Evolutionary conservation across 164 flowering plant genomes (phyloP).

Genomic region (Chloranthus sessilifolius): DNA sequence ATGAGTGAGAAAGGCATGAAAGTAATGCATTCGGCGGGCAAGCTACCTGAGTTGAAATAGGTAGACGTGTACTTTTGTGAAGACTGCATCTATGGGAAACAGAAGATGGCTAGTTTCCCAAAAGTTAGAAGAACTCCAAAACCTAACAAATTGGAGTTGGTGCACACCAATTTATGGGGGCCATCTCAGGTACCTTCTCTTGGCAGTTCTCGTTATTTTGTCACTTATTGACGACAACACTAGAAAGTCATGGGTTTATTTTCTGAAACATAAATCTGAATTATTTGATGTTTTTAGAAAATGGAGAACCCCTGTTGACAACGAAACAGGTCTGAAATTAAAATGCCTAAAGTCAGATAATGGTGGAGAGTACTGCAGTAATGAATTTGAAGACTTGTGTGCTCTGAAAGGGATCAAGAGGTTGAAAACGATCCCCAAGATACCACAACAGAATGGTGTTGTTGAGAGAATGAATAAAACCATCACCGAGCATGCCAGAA

Average conservation of each 20-base stretch:
- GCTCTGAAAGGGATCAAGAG: not conserved
- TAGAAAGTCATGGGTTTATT: conserved; percentile 1
- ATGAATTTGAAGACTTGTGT: not conserved
- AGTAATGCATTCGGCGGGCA: not conserved
- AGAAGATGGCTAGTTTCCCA: not conserved
- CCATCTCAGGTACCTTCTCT: not conserved
- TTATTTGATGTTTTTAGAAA: not conserved
- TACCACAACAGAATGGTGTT: not conserved
- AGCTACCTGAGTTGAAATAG: not conserved
- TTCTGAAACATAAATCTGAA: not conserved
- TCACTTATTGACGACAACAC: not conserved
- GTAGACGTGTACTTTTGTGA: not conserved
- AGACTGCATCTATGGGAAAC: conserved; percentile 2
- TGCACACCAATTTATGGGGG: not conserved
- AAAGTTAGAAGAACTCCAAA: not conserved
- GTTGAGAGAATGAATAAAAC: conserved; percentile 1
- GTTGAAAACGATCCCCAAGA: not conserved
- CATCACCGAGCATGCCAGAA: not conserved
- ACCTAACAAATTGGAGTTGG: not conserved
- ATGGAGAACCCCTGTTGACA: not conserved
- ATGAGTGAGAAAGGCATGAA: conserved; percentile 5
- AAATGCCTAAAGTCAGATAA: conserved; percentile 1
- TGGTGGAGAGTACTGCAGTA: conserved; percentile 1
- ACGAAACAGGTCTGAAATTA: not conserved
- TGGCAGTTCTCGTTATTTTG: not conserved